phyloP scores from a whole-genome alignment of 441 rosid genomes.

The Bocquillonia castaneifolia region DNA sequence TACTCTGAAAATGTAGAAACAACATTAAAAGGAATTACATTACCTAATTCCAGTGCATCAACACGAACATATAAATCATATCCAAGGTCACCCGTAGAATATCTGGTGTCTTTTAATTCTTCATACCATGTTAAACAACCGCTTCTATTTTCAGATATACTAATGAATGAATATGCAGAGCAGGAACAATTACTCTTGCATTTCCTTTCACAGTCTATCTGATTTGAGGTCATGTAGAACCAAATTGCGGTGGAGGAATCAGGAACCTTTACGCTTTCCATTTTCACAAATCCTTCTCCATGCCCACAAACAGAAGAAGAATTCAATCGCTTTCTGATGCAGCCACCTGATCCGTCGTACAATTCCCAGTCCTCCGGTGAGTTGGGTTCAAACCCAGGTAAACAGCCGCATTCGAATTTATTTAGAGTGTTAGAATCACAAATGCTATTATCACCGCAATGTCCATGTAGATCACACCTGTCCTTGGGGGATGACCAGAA shows the following conservation, averaged over 20 bases:
- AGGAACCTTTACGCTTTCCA: slow-evolving; percentile 19
- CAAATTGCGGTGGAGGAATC: slow-evolving; percentile 21
- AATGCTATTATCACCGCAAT: slow-evolving; percentile 32
- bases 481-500: slow-evolving; percentile 9
- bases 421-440: slow-evolving; percentile 1
- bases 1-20: background rate
- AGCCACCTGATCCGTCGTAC: slow-evolving; percentile 25
- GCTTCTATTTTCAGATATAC: background rate
- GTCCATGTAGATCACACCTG: slow-evolving; percentile 24
- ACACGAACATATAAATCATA: slow-evolving; percentile 19
- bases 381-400: slow-evolving; percentile 28
- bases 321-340: slow-evolving; percentile 22
- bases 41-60: slow-evolving; percentile 24
- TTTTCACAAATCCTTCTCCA: slow-evolving; percentile 29
- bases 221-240: background rate
- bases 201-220: slow-evolving; percentile 13
- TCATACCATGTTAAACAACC: slow-evolving; percentile 26
- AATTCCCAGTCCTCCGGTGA: background rate
- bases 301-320: slow-evolving; percentile 12
- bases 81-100: background rate
- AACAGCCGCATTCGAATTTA: slow-evolving; percentile 27
- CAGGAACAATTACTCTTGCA: slow-evolving; percentile 29
- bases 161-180: background rate
- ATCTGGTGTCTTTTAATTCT: slow-evolving; percentile 11
- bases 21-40: background rate